Evolutionary conservation across 2,329 filamentous ascomycete genomes (phyloP).

Genomic region (Metarhizium brunneum): DNA sequence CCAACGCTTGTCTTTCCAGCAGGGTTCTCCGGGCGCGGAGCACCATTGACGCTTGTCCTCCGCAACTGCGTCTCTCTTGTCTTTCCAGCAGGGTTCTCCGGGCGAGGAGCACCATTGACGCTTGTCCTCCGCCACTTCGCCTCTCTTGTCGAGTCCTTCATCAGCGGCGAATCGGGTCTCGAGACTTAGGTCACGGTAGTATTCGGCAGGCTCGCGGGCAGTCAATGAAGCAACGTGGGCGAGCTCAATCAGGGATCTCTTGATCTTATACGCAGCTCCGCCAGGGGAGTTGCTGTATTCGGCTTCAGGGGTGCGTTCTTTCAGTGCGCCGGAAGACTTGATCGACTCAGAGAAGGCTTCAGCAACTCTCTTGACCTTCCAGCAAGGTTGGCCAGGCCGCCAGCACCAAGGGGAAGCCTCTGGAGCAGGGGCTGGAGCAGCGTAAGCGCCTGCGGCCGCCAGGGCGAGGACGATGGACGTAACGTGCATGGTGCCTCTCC

Average conservation of each 20-base stretch:
- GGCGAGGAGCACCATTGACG: constrained; percentile 8
- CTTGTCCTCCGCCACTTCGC: too few species aligned
- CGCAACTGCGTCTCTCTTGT: neutral
- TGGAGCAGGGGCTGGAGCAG: constrained; percentile 8
- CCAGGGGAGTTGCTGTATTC: constrained; percentile 23
- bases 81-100: constrained; percentile 27
- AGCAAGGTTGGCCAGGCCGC: constrained; percentile 22
- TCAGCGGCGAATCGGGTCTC: constrained; percentile 14
- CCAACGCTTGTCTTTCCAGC: constrained; percentile 16
- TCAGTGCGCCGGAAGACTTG: constrained; percentile 13
- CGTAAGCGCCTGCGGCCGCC: constrained; percentile 30
- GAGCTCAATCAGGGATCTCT: constrained; percentile 29
- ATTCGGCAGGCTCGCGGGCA: constrained; percentile 19
- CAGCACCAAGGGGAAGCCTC: constrained; percentile 15
- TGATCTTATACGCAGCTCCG: constrained; percentile 27
- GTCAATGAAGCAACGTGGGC: constrained; percentile 24
- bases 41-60: constrained; percentile 18
- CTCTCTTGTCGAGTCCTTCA: constrained; percentile 7
- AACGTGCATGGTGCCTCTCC: constrained; percentile 4
- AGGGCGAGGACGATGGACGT: constrained; percentile 25
- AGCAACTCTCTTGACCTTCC: constrained; percentile 21
- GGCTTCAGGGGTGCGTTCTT: constrained; percentile 17
- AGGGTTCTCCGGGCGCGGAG: constrained; percentile 8
- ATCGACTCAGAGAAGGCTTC: constrained; percentile 15
- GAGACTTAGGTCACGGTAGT: constrained; percentile 23